These are phyloP conservation scores for Hypoxylon rickii DNA, from an alignment of 495 filamentous ascomycete species.

Conservation along the genomic window DNA sequence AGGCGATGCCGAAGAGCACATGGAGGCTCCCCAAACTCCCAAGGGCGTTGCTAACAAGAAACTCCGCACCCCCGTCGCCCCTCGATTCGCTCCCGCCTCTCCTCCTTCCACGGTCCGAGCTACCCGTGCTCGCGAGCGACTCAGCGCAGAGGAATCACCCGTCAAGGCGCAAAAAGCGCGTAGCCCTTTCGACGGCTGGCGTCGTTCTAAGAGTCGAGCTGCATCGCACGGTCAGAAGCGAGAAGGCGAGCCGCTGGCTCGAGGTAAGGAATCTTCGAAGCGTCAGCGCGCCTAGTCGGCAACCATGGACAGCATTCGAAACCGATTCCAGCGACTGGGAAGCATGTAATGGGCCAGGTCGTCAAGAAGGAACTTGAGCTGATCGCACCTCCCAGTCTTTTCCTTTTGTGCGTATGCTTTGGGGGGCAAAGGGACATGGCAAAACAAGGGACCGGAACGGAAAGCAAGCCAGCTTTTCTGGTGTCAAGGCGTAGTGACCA, in stretches of 20 bases:
- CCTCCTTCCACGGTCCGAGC: slow-evolving; percentile 60
- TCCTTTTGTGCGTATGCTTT: slow-evolving; percentile 14
- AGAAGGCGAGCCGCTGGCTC: slow-evolving; percentile 44
- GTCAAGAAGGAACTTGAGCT: not conserved
- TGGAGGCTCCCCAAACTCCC: slow-evolving; percentile 50
- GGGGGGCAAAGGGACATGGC: slow-evolving; percentile 1
- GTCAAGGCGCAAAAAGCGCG: slow-evolving; percentile 44
- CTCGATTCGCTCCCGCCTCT: slow-evolving; percentile 56
- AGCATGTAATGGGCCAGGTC: slow-evolving; percentile 1
- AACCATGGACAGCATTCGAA: not conserved
- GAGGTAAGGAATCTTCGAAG: slow-evolving; percentile 37
- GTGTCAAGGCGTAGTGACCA: too few species aligned
- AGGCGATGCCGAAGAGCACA: too few species aligned
- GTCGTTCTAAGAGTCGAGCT: slow-evolving; percentile 58
- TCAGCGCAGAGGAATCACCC: slow-evolving; percentile 33
- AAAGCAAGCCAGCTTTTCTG: slow-evolving; percentile 6
- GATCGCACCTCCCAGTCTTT: not conserved
- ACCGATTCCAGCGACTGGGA: slow-evolving; percentile 4
- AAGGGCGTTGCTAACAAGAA: slow-evolving; percentile 33
- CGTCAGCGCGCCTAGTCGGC: slow-evolving; percentile 43
- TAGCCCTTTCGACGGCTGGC: slow-evolving; percentile 71
- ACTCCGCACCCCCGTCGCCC: slow-evolving; percentile 55
- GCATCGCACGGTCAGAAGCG: slow-evolving; percentile 49
- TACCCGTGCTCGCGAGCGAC: slow-evolving; percentile 50
- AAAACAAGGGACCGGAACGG: slow-evolving; percentile 19